These are phyloP conservation scores for Pedinophyceae sp. DNA, from an alignment of 139 green algal genomes.

Conservation along the genomic window DNA sequence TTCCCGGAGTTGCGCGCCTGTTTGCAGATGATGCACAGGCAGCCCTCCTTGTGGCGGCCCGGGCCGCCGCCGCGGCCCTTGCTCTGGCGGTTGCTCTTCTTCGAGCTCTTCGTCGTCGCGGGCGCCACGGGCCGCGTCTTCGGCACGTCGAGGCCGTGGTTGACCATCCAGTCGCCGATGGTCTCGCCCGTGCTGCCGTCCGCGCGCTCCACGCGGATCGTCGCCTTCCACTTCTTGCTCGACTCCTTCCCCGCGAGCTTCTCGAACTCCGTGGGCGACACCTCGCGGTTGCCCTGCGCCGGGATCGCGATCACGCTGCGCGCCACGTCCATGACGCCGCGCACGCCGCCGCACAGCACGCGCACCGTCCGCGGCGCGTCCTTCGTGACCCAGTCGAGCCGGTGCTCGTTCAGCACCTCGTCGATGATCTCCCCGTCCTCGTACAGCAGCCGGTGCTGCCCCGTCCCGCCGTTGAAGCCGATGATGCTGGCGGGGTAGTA, in stretches of 20 bases:
- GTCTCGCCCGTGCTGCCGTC: slow-evolving; percentile 33
- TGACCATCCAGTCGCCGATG: slow-evolving; percentile 57
- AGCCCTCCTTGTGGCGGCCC: slow-evolving; percentile 34
- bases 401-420: slow-evolving; percentile 16
- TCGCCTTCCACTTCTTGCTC: slow-evolving; percentile 74
- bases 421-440: slow-evolving; percentile 36
- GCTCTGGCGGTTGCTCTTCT: no score
- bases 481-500: slow-evolving; percentile 28
- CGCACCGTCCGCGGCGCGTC: no score
- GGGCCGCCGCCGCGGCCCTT: slow-evolving; percentile 1
- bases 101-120: no score
- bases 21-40: slow-evolving; percentile 69
- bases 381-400: slow-evolving; percentile 19
- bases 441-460: slow-evolving; percentile 28
- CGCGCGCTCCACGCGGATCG: slow-evolving; percentile 3
- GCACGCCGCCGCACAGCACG: slow-evolving; percentile 38
- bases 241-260: slow-evolving; percentile 41
- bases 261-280: slow-evolving; percentile 73
- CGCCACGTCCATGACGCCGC: slow-evolving; percentile 23
- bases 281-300: slow-evolving; percentile 14
- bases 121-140: neutral
- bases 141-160: slow-evolving; percentile 41
- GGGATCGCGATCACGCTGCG: slow-evolving; percentile 14
- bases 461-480: slow-evolving; percentile 3
- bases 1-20: slow-evolving; percentile 19